These are phyloP conservation scores for Astrothelium subdiscretum DNA, from an alignment of 495 filamentous ascomycete genomes.

Conservation along the genomic window DNA sequence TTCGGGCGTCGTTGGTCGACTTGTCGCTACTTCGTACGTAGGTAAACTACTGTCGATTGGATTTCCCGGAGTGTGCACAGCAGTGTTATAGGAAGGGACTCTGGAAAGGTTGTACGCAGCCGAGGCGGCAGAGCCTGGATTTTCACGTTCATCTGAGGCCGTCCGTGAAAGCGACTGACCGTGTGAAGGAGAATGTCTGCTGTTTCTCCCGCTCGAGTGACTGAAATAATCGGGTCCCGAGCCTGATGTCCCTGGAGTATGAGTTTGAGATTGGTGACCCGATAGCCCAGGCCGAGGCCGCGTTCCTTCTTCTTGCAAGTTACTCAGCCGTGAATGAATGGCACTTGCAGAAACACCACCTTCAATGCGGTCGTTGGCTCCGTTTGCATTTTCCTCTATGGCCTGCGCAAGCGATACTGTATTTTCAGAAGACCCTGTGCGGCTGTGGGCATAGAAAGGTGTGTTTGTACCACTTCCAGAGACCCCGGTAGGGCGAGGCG, in stretches of 20 bases:
- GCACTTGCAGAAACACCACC: neutral
- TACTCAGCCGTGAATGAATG: constrained; percentile 22
- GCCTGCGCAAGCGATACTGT: constrained; percentile 40
- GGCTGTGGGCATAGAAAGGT: constrained; percentile 63
- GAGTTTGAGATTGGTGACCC: constrained; percentile 3
- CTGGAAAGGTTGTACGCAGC: constrained; percentile 24
- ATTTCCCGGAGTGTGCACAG: constrained; percentile 24
- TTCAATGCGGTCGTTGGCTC: neutral
- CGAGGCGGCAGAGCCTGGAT: constrained; percentile 12
- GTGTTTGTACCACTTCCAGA: constrained; percentile 61
- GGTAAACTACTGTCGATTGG: constrained; percentile 22
- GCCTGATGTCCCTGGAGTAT: constrained; percentile 2
- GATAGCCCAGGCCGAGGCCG: neutral
- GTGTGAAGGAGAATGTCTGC: constrained; percentile 7
- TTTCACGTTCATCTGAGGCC: constrained; percentile 13
- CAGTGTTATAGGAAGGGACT: constrained; percentile 31
- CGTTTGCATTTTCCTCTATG: neutral
- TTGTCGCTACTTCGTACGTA: constrained; percentile 30
- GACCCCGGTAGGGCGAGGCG: constrained; percentile 37
- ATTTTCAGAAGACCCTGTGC: constrained; percentile 69
- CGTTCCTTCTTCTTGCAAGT: constrained; percentile 18
- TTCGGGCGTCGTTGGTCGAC: constrained; percentile 23
- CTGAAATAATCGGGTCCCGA: neutral
- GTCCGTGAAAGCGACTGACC: constrained; percentile 11
- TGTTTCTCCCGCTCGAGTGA: neutral